Base-by-base conservation (phyloP, 352 stramenopile species). In the Phytopythium sindhum region DNA sequence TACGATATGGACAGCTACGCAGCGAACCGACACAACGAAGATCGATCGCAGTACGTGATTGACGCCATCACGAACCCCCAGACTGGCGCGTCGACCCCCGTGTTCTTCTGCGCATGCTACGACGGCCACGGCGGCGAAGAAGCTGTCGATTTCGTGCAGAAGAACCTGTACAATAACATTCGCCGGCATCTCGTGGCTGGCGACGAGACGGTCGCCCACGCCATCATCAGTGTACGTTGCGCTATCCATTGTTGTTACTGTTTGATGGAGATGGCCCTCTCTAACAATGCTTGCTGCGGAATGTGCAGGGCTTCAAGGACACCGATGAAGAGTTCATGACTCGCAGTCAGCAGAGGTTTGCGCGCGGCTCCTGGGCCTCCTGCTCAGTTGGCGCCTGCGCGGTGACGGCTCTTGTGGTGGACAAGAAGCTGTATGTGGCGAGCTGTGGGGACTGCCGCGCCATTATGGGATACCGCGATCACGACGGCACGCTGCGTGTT, bases 81-180 rank as follows among this genome's bases (percentile, higher is more conserved):
- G 17, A 66, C 59, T 4, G 66, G 69, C 31, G 60, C 56, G 39
- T 29, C 67, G 24, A 75, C 68, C 35, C 54, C 73, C 6, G 61
- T 86, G 15, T 87, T 89, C 60, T 89, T 89, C 65, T 89, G 80
- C 57, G 80, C 73, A n/a, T 87, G 78, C 70, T 89, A 89, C 68
- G 80, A 89, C 56, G 80, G 80, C 42, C 80, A 89, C 62, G 80
- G 80, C 51, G 80, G 80, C 31, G 80, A 88, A 60, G 68, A 84
- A 44, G 80, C 80, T 6, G 80, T 89, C 26, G 76, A 87, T 60
- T 89, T 78, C 67, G 80, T 89, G n/a, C 76, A 89, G 61, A 74
- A 78, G 39, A 80, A 86, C 39, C 56, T 89, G 0, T 89, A 88
- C 57, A 55, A 55, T 33, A 88, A 88, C 62, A 86, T 89, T 45